Evolutionary conservation across 371 early-diverging fungal species (phyloP).

Genomic region (Cokeromyces recurvatus): DNA sequence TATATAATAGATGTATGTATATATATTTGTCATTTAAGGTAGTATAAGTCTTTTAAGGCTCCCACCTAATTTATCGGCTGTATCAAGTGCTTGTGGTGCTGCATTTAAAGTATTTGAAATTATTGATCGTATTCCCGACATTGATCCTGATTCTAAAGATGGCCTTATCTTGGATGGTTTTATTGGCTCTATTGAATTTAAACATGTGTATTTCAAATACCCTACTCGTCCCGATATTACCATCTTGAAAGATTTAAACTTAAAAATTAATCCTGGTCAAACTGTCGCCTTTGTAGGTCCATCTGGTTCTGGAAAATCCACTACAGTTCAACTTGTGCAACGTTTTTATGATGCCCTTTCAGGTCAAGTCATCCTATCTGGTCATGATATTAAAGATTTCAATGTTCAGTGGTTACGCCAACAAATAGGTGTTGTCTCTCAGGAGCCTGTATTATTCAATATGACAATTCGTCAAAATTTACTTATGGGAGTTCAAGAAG

Average conservation of each 20-base stretch:
- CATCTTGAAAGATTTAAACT: constrained; percentile 51
- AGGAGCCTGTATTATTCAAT: constrained; percentile 73
- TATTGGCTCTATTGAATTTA: constrained; percentile 56
- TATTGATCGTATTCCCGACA: constrained; percentile 71
- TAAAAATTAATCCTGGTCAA: constrained; percentile 57
- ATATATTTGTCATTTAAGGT: constrained; percentile 19
- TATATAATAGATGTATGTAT: constrained; percentile 80
- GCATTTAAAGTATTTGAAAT: constrained; percentile 67
- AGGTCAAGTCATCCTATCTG: constrained; percentile 60
- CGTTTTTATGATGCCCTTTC: constrained; percentile 60
- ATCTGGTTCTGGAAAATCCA: constrained; percentile 71
- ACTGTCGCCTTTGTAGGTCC: constrained; percentile 65
- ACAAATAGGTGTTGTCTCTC: constrained; percentile 68
- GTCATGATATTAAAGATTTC: constrained; percentile 43
- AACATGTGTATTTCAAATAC: constrained; percentile 65
- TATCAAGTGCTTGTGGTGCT: constrained; percentile 62
- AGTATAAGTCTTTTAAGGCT: constrained; percentile 30
- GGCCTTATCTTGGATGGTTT: constrained; percentile 34
- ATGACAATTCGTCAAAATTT: constrained; percentile 73
- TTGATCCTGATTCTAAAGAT: constrained; percentile 57
- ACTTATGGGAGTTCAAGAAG: constrained; percentile 45
- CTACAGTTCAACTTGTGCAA: constrained; percentile 59
- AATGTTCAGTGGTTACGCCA: constrained; percentile 54
- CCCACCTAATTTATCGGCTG: constrained; percentile 56
- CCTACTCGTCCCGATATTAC: constrained; percentile 58